Conservation (phyloP, 106 monocot species). For the Narthecium ossifragum region DNA sequence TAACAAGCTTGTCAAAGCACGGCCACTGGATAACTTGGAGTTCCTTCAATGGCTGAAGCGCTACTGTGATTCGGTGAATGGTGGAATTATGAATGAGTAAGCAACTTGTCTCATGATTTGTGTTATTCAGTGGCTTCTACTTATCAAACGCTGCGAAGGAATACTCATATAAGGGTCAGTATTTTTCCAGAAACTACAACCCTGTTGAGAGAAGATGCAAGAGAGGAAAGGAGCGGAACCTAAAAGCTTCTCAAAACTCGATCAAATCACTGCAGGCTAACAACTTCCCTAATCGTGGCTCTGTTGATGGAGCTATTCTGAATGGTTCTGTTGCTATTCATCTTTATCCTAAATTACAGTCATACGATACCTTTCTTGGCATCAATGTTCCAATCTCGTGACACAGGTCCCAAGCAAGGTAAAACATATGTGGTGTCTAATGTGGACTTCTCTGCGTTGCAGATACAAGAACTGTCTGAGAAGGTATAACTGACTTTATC, state of each 20-base stretch:
- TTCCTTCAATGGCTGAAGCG: slow-evolving; percentile 92
- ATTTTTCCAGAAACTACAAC: slow-evolving; percentile 69
- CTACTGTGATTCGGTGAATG: slow-evolving; percentile 81
- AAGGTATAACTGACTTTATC: no score
- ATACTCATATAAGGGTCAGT: background rate
- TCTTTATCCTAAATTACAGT: background rate
- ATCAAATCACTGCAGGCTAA: slow-evolving; percentile 65
- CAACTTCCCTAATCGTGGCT: slow-evolving; percentile 23
- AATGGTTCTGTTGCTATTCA: slow-evolving; percentile 20
- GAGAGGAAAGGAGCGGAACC: slow-evolving; percentile 56
- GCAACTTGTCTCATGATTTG: no score
- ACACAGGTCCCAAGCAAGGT: slow-evolving; percentile 37
- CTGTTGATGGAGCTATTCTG: slow-evolving; percentile 32
- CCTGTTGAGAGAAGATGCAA: slow-evolving; percentile 86
- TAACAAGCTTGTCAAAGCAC: slow-evolving; percentile 85
- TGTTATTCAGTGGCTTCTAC: no score
- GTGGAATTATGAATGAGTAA: slow-evolving; percentile 89
- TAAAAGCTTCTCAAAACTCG: slow-evolving; percentile 26
- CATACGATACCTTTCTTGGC: background rate
- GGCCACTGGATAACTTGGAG: slow-evolving; percentile 85
- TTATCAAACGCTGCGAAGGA: no score
- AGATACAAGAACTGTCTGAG: slow-evolving; percentile 44
- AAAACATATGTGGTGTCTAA: slow-evolving; percentile 8
- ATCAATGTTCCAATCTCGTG: background rate
- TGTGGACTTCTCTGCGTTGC: slow-evolving; percentile 14